phyloP scores from a whole-genome alignment of 306 rosid species.

The Lathyrus sativus region DNA sequence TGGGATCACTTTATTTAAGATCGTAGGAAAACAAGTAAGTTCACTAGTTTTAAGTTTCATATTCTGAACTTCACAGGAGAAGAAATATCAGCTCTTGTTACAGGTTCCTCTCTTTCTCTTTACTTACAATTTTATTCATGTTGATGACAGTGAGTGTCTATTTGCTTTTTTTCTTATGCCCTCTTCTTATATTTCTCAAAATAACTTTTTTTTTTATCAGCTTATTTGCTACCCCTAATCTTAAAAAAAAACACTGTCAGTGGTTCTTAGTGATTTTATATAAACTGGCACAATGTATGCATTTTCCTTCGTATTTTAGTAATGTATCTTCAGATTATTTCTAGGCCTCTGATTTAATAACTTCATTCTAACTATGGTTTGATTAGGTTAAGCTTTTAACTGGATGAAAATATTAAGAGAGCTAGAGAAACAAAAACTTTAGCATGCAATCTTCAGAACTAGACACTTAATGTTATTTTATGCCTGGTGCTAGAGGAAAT shows the following conservation, averaged over 20 bases:
- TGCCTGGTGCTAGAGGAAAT: slow-evolving; percentile 21
- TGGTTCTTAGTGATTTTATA: background rate
- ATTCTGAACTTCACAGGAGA: background rate
- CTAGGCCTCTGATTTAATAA: background rate
- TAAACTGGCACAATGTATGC: background rate
- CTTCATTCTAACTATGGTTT: slow-evolving; percentile 2
- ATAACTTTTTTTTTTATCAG: background rate
- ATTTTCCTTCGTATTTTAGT: background rate
- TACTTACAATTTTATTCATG: slow-evolving; percentile 84
- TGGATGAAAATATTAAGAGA: slow-evolving; percentile 3
- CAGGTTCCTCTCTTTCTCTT: background rate
- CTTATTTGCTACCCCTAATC: slow-evolving; percentile 2
- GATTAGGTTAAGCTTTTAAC: background rate
- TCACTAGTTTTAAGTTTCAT: too few species aligned
- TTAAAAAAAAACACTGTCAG: background rate
- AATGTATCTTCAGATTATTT: slow-evolving; percentile 11
- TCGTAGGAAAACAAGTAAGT: too few species aligned
- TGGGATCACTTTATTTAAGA: too few species aligned
- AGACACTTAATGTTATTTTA: slow-evolving; percentile 19
- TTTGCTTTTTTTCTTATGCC: slow-evolving; percentile 2
- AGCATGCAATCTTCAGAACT: slow-evolving; percentile 21
- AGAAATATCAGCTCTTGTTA: background rate
- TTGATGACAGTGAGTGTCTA: slow-evolving; percentile 72
- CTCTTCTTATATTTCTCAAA: background rate
- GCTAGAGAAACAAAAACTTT: slow-evolving; percentile 7